These are phyloP conservation scores for Parathielavia hyrcaniae DNA, from an alignment of 495 filamentous ascomycete species.

Conservation along the genomic window DNA sequence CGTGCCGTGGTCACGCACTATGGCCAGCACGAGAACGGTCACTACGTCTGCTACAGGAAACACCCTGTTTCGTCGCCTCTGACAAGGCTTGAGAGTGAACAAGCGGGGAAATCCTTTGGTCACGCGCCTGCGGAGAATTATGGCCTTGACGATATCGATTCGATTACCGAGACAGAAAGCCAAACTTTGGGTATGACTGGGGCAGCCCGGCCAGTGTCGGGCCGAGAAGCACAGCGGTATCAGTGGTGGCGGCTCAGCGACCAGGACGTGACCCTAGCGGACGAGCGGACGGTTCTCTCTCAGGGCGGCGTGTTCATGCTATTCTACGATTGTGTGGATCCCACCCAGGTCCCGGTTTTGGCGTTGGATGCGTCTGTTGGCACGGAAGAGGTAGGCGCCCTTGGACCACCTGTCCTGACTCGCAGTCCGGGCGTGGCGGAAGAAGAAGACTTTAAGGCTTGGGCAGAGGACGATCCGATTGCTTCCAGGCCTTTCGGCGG, in stretches of 20 bases:
- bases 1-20: conserved; percentile 83
- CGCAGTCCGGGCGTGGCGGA: background rate
- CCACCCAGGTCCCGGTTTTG: conserved; percentile 28
- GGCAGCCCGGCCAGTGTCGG: background rate
- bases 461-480: background rate
- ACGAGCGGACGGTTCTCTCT: conserved; percentile 63
- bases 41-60: conserved; percentile 86
- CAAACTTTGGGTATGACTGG: background rate
- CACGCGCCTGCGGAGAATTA: background rate
- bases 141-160: background rate
- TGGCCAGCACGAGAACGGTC: conserved; percentile 87
- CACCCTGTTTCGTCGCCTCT: conserved; percentile 38
- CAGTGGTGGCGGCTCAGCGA: conserved; percentile 85
- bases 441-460: background rate
- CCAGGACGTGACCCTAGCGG: conserved; percentile 67
- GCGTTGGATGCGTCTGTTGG: background rate
- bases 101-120: background rate
- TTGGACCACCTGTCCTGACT: background rate
- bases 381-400: background rate
- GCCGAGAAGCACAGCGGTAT: background rate
- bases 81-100: background rate
- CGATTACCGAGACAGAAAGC: background rate
- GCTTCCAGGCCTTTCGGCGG: background rate
- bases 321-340: conserved; percentile 74
- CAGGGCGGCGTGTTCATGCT: conserved; percentile 94